Evolutionary conservation across 2,329 filamentous ascomycete species (phyloP).

Genomic region (Didymella arachidicola): DNA sequence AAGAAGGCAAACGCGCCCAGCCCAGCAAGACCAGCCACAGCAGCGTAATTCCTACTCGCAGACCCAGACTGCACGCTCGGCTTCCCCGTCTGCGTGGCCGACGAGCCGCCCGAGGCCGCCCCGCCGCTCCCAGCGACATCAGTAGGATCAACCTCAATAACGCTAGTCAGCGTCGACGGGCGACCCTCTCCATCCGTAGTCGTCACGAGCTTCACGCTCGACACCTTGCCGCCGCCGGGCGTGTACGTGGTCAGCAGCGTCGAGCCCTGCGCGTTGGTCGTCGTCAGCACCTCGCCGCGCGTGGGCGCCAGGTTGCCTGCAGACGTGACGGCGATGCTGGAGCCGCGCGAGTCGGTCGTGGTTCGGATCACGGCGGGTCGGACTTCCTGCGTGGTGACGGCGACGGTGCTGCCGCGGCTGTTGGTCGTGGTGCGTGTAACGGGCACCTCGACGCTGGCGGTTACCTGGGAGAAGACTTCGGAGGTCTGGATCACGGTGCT

Average conservation of each 20-base stretch:
- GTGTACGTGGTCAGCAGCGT: slow-evolving; percentile 58
- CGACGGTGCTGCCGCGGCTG: slow-evolving; percentile 42
- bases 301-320: slow-evolving; percentile 45
- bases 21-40: slow-evolving; percentile 4
- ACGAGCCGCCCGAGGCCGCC: slow-evolving; percentile 12
- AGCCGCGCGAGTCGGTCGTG: slow-evolving; percentile 52
- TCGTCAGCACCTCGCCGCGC: slow-evolving; percentile 53
- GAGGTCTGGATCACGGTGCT: slow-evolving; percentile 48
- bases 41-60: slow-evolving; percentile 33
- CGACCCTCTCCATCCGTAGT: slow-evolving; percentile 40
- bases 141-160: slow-evolving; percentile 52
- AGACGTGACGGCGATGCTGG: slow-evolving; percentile 46
- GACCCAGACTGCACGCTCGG: slow-evolving; percentile 52
- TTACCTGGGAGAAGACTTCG: slow-evolving; percentile 51
- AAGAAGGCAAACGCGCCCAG: slow-evolving; percentile 16
- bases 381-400: slow-evolving; percentile 48
- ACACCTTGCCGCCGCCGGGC: slow-evolving; percentile 53
- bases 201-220: slow-evolving; percentile 49
- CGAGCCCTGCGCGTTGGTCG: slow-evolving; percentile 51
- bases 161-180: slow-evolving; percentile 54
- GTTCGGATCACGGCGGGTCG: slow-evolving; percentile 50
- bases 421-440: slow-evolving; percentile 51
- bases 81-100: slow-evolving; percentile 27
- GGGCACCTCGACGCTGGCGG: slow-evolving; percentile 49
- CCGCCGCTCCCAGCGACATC: slow-evolving; percentile 24